phyloP scores from a whole-genome alignment of 2,329 filamentous ascomycete genomes.

The Talaromyces sp. region DNA sequence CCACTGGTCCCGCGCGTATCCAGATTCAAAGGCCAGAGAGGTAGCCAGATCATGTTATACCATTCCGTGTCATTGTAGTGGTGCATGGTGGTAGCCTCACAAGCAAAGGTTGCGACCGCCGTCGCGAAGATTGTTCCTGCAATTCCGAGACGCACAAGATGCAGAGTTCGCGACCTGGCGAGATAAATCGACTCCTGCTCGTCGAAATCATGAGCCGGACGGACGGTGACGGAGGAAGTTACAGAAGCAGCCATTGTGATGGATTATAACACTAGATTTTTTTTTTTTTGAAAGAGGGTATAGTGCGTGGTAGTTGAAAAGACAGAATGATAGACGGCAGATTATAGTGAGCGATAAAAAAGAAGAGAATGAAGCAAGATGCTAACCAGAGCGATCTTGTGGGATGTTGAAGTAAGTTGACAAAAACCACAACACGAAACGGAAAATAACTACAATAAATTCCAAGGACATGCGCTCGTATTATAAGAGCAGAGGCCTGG shows the following conservation, averaged over 20 bases:
- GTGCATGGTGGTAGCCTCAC: constrained; percentile 34
- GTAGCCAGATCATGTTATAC: constrained; percentile 28
- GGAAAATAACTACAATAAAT: neutral
- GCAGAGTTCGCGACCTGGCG: constrained; percentile 26
- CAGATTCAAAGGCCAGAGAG: constrained; percentile 39
- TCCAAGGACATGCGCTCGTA: constrained; percentile 2
- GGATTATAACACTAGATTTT: neutral
- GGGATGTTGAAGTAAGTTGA: constrained; percentile 2
- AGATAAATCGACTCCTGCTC: constrained; percentile 33
- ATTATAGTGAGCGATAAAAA: neutral
- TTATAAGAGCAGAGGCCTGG: constrained; percentile 3
- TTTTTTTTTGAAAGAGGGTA: neutral
- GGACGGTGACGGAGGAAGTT: constrained; percentile 23
- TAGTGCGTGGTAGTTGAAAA: neutral
- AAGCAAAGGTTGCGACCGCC: constrained; percentile 28
- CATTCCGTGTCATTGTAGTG: constrained; percentile 34
- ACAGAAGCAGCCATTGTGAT: constrained; percentile 23
- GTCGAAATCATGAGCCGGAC: constrained; percentile 28
- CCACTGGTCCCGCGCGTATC: constrained; percentile 36
- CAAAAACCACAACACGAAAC: neutral
- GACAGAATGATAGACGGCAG: neutral
- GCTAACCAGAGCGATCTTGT: constrained; percentile 10
- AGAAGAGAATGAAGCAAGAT: constrained; percentile 5
- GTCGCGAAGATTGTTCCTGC: constrained; percentile 25
- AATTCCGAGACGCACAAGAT: constrained; percentile 29